phyloP scores from a whole-genome alignment of 306 rosid species.

The Senna tora region DNA sequence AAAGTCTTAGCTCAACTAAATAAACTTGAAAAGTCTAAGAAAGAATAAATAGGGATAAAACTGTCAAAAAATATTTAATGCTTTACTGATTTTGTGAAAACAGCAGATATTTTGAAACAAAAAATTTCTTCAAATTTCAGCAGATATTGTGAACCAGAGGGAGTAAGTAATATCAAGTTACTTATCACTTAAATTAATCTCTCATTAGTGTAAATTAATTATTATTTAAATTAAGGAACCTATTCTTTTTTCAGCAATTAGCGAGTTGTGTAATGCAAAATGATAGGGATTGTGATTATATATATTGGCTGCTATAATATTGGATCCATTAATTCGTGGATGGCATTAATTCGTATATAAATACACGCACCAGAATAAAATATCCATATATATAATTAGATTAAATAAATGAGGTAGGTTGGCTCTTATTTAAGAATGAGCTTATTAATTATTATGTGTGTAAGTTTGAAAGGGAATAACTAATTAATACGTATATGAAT shows the following conservation, averaged over 20 bases:
- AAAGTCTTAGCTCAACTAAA: too few relatives aligned
- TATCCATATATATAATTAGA: neutral
- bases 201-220: too few relatives aligned
- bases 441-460: neutral
- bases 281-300: slow-evolving; percentile 6
- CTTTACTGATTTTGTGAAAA: too few relatives aligned
- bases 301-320: slow-evolving; percentile 13
- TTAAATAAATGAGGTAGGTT: neutral
- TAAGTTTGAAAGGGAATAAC: neutral
- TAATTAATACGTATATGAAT: neutral
- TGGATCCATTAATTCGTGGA: neutral
- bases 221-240: neutral
- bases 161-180: too few relatives aligned
- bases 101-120: too few relatives aligned
- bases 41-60: too few relatives aligned
- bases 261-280: slow-evolving; percentile 8
- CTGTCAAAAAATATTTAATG: too few relatives aligned
- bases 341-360: neutral
- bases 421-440: too few relatives aligned
- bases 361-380: neutral
- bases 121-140: too few relatives aligned
- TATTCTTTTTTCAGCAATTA: neutral
- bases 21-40: too few relatives aligned
- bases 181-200: too few relatives aligned
- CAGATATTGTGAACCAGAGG: too few relatives aligned